A percentile compares a stretch with the other conserved stretches of the same genome.
phyloP scores from a whole-genome alignment of 2,329 filamentous ascomycete species.

The Xylariaceae sp. region DNA sequence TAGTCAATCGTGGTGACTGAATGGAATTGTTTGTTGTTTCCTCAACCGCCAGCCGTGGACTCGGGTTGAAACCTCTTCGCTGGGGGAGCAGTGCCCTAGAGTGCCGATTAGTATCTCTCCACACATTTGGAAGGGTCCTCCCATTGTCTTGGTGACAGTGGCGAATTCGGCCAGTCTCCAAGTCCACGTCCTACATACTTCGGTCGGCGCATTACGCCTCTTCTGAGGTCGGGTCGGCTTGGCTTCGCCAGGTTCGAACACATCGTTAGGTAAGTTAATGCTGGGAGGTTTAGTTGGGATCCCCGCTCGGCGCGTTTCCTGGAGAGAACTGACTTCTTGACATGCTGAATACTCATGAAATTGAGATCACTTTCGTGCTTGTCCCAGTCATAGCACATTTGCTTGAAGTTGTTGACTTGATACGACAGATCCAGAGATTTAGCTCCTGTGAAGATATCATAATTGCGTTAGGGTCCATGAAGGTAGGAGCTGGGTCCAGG shows the following conservation, averaged over 20 bases:
- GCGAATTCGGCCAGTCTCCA: conserved; percentile 19
- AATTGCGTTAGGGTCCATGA: conserved; percentile 20
- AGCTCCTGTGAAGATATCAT: conserved; percentile 46
- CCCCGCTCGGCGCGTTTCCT: conserved; percentile 1
- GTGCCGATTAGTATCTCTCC: conserved; percentile 19
- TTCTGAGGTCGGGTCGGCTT: conserved; percentile 55
- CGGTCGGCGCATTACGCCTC: conserved; percentile 43
- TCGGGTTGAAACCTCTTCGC: conserved; percentile 29
- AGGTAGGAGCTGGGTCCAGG: conserved; percentile 5
- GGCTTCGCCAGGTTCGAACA: conserved; percentile 77
- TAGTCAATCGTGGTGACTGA: no score
- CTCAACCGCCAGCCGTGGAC: conserved; percentile 5
- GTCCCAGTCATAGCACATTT: conserved; percentile 70
- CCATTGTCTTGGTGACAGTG: conserved; percentile 16
- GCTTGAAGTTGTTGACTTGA: conserved; percentile 82
- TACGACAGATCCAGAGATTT: conserved; percentile 74
- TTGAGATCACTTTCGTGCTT: conserved; percentile 73
- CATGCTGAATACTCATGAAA: conserved; percentile 75
- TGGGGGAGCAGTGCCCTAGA: conserved; percentile 25
- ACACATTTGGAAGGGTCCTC: conserved; percentile 6
- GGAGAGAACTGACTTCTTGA: conserved; percentile 66
- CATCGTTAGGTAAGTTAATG: conserved; percentile 81
- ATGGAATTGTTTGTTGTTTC: no score
- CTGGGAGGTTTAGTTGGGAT: conserved; percentile 43
- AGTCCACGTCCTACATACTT: conserved; percentile 27